Conservation (phyloP, 1,139 yeast genomes). For the Meyerozyma carpophila region DNA sequence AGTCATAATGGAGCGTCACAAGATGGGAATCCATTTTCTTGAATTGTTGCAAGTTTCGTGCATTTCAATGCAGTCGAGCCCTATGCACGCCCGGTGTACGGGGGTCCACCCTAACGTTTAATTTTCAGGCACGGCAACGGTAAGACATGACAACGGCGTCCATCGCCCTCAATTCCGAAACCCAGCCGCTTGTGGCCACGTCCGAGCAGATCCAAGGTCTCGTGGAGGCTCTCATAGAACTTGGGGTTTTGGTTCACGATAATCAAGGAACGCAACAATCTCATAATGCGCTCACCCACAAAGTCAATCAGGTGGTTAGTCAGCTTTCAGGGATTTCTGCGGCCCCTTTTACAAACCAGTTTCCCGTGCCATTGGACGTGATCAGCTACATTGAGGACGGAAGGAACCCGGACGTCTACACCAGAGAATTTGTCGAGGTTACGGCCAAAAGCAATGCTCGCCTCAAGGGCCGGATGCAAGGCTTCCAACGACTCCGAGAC, state of each 20-base stretch:
- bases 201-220: slow-evolving; percentile 62
- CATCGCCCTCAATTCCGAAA: slow-evolving; percentile 19
- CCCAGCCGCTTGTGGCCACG: slow-evolving; percentile 42
- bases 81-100: background rate
- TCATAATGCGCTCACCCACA: slow-evolving; percentile 37
- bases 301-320: slow-evolving; percentile 35
- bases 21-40: background rate
- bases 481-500: slow-evolving; percentile 53
- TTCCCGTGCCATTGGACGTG: slow-evolving; percentile 70
- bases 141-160: slow-evolving; percentile 33
- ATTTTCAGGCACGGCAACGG: background rate
- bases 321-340: slow-evolving; percentile 33
- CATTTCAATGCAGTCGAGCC: background rate
- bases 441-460: slow-evolving; percentile 84
- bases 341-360: slow-evolving; percentile 29
- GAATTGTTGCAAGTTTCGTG: background rate
- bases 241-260: slow-evolving; percentile 90
- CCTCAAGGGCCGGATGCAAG: slow-evolving; percentile 74
- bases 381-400: slow-evolving; percentile 89
- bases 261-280: slow-evolving; percentile 72
- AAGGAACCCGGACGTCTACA: slow-evolving; percentile 92
- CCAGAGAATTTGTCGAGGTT: slow-evolving; percentile 92
- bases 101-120: background rate
- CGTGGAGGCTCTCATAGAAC: slow-evolving; percentile 81
- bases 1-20: background rate